Percentiles rank a stretch among this genome's conserved stretches.
Evolutionary conservation across 2,329 filamentous ascomycete species (phyloP).

Genomic region (Ascochyta viciae-villosae): DNA sequence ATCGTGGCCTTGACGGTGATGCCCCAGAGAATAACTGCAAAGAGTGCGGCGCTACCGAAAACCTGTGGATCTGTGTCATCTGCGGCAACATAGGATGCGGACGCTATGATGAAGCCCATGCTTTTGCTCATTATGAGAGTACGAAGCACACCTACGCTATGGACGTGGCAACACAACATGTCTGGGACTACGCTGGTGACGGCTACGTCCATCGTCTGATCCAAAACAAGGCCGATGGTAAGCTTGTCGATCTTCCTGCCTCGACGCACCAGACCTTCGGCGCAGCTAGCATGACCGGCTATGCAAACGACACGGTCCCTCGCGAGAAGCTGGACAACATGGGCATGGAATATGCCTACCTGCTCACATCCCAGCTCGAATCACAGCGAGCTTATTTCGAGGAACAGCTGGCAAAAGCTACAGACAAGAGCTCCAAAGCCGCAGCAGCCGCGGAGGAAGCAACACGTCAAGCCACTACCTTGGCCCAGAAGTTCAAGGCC

Average conservation of each 20-base stretch:
- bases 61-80: slow-evolving; percentile 94
- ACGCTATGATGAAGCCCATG: slow-evolving; percentile 90
- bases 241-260: slow-evolving; percentile 86
- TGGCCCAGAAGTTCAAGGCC: slow-evolving; percentile 57
- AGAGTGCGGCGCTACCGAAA: slow-evolving; percentile 78
- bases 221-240: slow-evolving; percentile 89
- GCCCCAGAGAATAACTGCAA: slow-evolving; percentile 73
- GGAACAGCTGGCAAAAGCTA: slow-evolving; percentile 85
- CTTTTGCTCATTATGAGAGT: slow-evolving; percentile 90
- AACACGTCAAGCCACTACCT: slow-evolving; percentile 56
- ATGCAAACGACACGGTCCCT: slow-evolving; percentile 71
- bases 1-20: slow-evolving; percentile 48
- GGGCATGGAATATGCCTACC: slow-evolving; percentile 91
- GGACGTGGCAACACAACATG: slow-evolving; percentile 90
- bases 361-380: slow-evolving; percentile 91
- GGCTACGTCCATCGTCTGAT: slow-evolving; percentile 96
- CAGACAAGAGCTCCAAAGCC: slow-evolving; percentile 84
- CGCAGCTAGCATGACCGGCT: slow-evolving; percentile 51
- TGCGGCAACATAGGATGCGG: slow-evolving; percentile 94
- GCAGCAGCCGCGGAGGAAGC: slow-evolving; percentile 71
- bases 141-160: slow-evolving; percentile 91
- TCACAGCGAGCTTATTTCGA: slow-evolving; percentile 94
- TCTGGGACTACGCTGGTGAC: slow-evolving; percentile 97
- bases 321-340: slow-evolving; percentile 78
- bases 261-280: slow-evolving; percentile 36